Evolutionary conservation across 2,329 filamentous ascomycete species (phyloP), one percentile per base, ranked within the genome.

Genomic region (Talaromyces sp.): DNA sequence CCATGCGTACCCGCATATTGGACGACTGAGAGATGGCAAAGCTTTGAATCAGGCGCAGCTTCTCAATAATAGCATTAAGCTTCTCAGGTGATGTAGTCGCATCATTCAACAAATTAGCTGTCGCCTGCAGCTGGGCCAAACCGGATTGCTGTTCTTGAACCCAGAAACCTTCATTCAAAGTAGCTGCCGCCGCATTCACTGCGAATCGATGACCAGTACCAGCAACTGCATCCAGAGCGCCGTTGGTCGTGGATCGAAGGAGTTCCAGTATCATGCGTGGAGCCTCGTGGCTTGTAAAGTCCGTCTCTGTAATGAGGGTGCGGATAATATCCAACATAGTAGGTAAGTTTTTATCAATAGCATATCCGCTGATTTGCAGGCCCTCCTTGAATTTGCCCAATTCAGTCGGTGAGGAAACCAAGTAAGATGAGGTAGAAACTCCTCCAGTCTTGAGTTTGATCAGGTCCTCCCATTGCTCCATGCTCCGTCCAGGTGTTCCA

Each of bases 361-460:
- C 93, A 81, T 90, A 96, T 16, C 95, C 94, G 3, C 89, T 89
- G 64, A 98, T 89, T 13, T 90, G 86, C 31, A 99, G 81, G 0
- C 95, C 95, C 78, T 99, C 95, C 19, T 86, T 88, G 9, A 89
- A 90, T 31, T 85, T 82, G 35, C 85, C 84, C 63, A 91, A 87
- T 69, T 94, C 87, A 1, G 84, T 85, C 0, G 94, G 92, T 2
- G 89, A 92, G 0, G 93, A 87, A 0, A 90, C 88, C n/a, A 90
- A 87, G 78, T 96, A 91, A 70, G 97, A 93, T 1, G 90, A 89
- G 16, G 96, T 88, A 2, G 89, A 91, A 43, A 99, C 86, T 10
- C 95, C 95, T 22, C 95, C 95, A 1, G 95, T 98, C 81, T 96
- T 96, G 35, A 98, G 85, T 77, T 98, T 98, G 76, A 99, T 97